These are phyloP conservation scores for Talaromyces trachyspermus DNA, from an alignment of 495 filamentous ascomycete species.

Conservation along the genomic window DNA sequence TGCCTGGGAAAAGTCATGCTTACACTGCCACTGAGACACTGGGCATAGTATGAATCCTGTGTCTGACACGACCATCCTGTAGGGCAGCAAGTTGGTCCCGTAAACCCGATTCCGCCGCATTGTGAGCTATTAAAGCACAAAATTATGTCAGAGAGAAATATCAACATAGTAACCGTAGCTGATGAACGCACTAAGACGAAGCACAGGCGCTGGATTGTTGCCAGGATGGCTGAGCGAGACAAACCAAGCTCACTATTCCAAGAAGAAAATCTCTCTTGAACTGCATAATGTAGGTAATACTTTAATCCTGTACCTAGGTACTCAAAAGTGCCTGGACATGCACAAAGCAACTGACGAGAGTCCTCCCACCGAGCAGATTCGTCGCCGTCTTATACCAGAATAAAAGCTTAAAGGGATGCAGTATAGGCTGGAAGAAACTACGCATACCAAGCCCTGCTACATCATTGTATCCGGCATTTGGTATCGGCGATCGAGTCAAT, in stretches of 20 bases:
- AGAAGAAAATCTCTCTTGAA: not conserved
- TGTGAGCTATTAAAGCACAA: not conserved
- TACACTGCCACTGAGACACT: conserved; percentile 1
- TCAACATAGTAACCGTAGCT: not conserved
- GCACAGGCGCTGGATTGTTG: conserved; percentile 1
- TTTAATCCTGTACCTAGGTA: not conserved
- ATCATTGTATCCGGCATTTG: conserved; percentile 2
- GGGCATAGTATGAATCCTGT: conserved; percentile 2
- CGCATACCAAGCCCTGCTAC: not conserved
- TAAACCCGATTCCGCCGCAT: not conserved
- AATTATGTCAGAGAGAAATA: not conserved
- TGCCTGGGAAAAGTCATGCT: not conserved
- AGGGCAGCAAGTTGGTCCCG: not conserved
- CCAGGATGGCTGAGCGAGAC: not conserved
- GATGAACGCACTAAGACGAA: not conserved
- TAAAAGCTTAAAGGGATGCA: not conserved
- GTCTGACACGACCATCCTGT: conserved; percentile 1
- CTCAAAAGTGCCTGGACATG: not conserved
- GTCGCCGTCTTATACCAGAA: not conserved
- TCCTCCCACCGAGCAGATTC: not conserved
- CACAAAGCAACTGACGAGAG: not conserved
- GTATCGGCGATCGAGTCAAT: not conserved
- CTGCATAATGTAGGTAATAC: not conserved
- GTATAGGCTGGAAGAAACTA: not conserved
- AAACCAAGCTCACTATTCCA: not conserved